Base-by-base conservation (phyloP, 495 filamentous ascomycete species). In the Immersiella caudata region DNA sequence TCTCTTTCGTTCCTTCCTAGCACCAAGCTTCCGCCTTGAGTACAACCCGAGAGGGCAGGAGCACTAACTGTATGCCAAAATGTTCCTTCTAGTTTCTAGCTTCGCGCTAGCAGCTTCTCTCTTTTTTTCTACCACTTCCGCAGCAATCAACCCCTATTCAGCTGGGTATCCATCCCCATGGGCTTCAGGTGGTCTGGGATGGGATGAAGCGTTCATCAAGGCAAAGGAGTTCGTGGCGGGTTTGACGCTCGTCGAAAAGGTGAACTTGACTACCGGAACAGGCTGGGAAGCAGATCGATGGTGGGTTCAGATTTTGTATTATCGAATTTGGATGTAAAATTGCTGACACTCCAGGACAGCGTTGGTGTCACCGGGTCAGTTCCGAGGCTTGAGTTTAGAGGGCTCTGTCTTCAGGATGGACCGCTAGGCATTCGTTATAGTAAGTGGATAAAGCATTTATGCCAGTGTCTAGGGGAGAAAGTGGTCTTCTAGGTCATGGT, bases 211-310 rank as follows among this genome's bases (percentile, higher is more conserved):
- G 57, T 97, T 96, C 75, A 77, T 77, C 59, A 94, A 94, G 71
- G 94, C 94, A 0, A 84, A 85, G 29, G 82, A 79, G 54, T 77
- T 97, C 71, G 94, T 97, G 0, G 74, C 80, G 62, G 80, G 86
- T 70, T 92, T 97, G 87, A 92, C 86, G 22, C 76, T 97, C 65
- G 76, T 88, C 12, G 93, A 96, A 75, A 97, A 97, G 76, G 91
- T 96, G 67, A 94, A 94, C 69, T 71, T 94, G 60, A 93, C 91
- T 2, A 93, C 90, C 3, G 91, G 91, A 68, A 83, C 86, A 55
- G 91, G 91, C 67, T 94, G 92, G 89, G 75, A 87, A 73, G 80
- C 84, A 8, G 89, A 89, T 66, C 76, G 82, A 67, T 96, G 56
- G 52, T 55, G 12, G 1, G 52, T 22, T 55, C 24, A 2, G 21